Evolutionary conservation across 1,284 basidiomycete genomes (phyloP).

Genomic region (Bondarzewia mesenterica): DNA sequence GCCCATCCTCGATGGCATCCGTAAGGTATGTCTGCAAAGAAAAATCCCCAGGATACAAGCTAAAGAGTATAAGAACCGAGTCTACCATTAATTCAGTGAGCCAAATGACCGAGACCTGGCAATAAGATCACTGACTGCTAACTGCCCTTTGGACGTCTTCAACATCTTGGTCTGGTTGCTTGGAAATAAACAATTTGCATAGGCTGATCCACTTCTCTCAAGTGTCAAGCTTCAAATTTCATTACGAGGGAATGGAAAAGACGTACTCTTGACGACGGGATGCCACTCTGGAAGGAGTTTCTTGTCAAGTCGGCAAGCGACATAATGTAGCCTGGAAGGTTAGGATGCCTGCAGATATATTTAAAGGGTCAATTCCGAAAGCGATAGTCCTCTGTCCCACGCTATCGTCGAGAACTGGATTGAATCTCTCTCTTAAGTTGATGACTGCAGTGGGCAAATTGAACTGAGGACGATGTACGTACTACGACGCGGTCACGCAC

Average conservation of each 20-base stretch:
- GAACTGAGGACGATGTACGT: no score
- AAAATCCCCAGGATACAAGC: constrained; percentile 56
- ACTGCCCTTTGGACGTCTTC: constrained; percentile 24
- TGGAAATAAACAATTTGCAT: constrained; percentile 51
- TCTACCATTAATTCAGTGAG: constrained; percentile 36
- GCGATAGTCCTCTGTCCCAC: no score
- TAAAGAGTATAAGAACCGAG: constrained; percentile 56
- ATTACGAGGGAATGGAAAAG: neutral
- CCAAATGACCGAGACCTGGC: neutral
- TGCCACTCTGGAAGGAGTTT: constrained; percentile 63
- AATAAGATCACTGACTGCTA: constrained; percentile 28
- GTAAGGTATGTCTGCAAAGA: constrained; percentile 55
- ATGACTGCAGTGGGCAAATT: no score
- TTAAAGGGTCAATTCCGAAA: no score
- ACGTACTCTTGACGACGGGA: constrained; percentile 50
- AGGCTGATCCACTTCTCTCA: constrained; percentile 50
- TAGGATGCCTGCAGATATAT: no score
- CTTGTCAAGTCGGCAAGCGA: constrained; percentile 58
- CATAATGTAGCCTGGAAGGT: constrained; percentile 17
- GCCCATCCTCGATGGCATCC: constrained; percentile 43
- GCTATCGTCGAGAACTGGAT: no score
- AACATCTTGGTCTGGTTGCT: constrained; percentile 23
- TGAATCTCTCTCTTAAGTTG: no score
- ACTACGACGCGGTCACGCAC: neutral
- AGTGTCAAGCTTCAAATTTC: neutral